Base-by-base conservation (phyloP, 768 basidiomycete genomes). In the Agrocybe pediades region DNA sequence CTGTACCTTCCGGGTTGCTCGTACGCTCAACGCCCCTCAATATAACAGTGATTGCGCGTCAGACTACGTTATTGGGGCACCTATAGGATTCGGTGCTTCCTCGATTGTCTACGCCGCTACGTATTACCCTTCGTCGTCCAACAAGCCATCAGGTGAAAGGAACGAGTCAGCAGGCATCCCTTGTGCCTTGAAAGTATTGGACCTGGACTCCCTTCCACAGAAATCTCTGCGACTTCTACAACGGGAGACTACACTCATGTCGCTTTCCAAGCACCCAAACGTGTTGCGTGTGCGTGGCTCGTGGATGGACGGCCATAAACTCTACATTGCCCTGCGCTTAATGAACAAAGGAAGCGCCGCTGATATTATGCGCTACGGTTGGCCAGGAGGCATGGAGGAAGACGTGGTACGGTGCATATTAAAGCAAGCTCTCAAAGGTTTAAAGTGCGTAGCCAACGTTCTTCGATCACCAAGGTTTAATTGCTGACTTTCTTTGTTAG, bases 21-120 rank as follows among this genome's bases (percentile, higher is more conserved):
- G 29, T 25, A 44, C 53, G 25, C 54, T 56, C 57, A 36, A 60
- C 26, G 40, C 52, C 27, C 44, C 24, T 36, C 54, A 15, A 39
- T 23, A n/a, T 36, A 5, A 36, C 66, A 92, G 91, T 62, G 88
- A 92, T 65, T 68, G 79, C 56, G 74, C 83, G 1, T 59, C 72
- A 11, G 92, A 95, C 74, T 95, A 95, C 63, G 80, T 79, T 17
- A 77, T 90, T 30, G 90, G 90, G 15, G 69, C 79, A 7, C 82
- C 91, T 17, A 93, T 95, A 47, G 94, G 95, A 1, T 95, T 90
- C 62, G 95, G 95, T 17, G 89, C 95, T 2, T 94, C 92, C 2
- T 96, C 95, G 0, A 89, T 88, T 51, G 95, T 98, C 6, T 93
- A 95, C 64, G 71, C 85, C 13, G 95, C 95, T 0, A 69, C 74